Evolutionary conservation across 345 rosid species (phyloP).

Genomic region (Eucalyptus albens): DNA sequence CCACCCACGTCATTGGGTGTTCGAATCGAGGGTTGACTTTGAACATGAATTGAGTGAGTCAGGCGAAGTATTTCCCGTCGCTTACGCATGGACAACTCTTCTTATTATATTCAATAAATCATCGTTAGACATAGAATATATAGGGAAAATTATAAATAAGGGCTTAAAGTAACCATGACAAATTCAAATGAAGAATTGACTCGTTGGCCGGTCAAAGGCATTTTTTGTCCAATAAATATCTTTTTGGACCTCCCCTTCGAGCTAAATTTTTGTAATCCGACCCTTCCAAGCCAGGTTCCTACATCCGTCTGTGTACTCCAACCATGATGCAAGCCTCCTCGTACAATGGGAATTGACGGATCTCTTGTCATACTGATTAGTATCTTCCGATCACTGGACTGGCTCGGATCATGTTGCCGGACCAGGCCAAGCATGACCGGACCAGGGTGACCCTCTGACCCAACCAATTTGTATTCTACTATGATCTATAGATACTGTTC

Average conservation of each 20-base stretch:
- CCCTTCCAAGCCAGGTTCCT: not conserved
- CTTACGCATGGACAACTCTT: not conserved
- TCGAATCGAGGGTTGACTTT: not conserved
- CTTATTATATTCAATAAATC: too few relatives aligned
- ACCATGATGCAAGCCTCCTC: too few relatives aligned
- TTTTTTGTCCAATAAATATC: too few relatives aligned
- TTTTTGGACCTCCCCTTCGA: too few relatives aligned
- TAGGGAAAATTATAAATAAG: too few relatives aligned
- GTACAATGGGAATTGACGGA: too few relatives aligned
- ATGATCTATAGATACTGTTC: not conserved
- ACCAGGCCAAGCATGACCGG: too few relatives aligned
- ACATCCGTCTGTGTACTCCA: too few relatives aligned
- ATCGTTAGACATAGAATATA: too few relatives aligned
- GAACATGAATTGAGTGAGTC: not conserved
- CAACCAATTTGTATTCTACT: not conserved
- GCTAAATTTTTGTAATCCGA: too few relatives aligned
- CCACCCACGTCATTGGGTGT: not conserved
- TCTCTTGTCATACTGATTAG: not conserved
- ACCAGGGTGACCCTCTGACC: not conserved
- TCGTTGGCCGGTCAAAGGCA: too few relatives aligned
- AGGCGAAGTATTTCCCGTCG: not conserved
- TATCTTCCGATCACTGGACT: not conserved
- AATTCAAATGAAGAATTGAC: not conserved
- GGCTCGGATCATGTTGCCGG: not conserved
- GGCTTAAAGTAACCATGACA: too few relatives aligned